Evolutionary conservation across 2,329 filamentous ascomycete genomes (phyloP).

Genomic region (Ascochyta fabae): DNA sequence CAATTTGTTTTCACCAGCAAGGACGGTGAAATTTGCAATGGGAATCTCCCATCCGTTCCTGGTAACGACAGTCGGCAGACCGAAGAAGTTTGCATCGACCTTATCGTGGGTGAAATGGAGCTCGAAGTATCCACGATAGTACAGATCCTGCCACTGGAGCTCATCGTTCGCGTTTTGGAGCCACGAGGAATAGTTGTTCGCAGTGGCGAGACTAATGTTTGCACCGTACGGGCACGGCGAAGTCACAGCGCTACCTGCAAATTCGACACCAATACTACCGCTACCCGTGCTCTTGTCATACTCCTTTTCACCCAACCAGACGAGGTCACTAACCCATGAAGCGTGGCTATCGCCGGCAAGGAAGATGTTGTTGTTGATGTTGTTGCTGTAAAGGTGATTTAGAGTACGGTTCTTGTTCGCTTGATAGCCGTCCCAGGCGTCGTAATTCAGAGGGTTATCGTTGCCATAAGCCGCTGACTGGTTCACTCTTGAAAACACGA

Average conservation of each 20-base stretch:
- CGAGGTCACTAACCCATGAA: constrained; percentile 61
- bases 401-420: constrained; percentile 75
- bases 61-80: constrained; percentile 64
- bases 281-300: constrained; percentile 51
- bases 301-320: constrained; percentile 52
- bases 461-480: constrained; percentile 54
- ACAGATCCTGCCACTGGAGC: constrained; percentile 75
- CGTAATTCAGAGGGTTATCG: constrained; percentile 59
- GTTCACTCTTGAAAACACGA: constrained; percentile 68
- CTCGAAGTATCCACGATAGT: constrained; percentile 77
- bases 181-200: constrained; percentile 52
- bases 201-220: constrained; percentile 61
- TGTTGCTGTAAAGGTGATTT: constrained; percentile 68
- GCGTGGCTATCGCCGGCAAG: constrained; percentile 74
- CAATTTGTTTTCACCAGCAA: constrained; percentile 66
- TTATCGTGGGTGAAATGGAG: constrained; percentile 61
- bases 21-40: constrained; percentile 73
- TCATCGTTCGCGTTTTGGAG: constrained; percentile 61
- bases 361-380: constrained; percentile 76
- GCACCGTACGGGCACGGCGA: constrained; percentile 66
- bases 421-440: constrained; percentile 70
- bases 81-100: constrained; percentile 70
- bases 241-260: constrained; percentile 70
- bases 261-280: constrained; percentile 56
- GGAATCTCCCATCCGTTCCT: constrained; percentile 70